phyloP scores from a whole-genome alignment of 1,284 basidiomycete genomes.

The Malassezia equina region DNA sequence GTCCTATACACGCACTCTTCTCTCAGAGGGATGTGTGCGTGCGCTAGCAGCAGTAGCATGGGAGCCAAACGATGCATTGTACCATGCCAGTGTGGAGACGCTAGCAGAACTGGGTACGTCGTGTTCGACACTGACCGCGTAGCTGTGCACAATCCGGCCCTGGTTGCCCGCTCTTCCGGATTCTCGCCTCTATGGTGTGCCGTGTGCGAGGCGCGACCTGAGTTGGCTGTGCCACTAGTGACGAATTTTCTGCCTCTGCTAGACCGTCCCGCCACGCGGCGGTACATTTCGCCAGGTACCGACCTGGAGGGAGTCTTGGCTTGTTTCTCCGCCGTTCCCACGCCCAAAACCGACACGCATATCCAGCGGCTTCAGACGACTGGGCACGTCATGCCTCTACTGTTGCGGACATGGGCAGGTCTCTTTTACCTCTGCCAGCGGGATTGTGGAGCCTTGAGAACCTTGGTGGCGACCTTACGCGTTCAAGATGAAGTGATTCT shows the following conservation, averaged over 20 bases:
- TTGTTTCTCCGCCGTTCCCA: constrained; percentile 40
- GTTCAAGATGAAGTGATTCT: constrained; percentile 70
- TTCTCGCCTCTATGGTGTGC: constrained; percentile 77
- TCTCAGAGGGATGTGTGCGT: constrained; percentile 52
- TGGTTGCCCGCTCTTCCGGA: constrained; percentile 70
- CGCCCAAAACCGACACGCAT: constrained; percentile 36
- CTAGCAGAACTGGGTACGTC: constrained; percentile 74
- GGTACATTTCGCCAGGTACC: constrained; percentile 67
- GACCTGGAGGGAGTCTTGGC: constrained; percentile 61
- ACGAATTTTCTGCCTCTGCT: constrained; percentile 72
- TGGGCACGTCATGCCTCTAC: constrained; percentile 62
- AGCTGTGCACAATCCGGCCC: constrained; percentile 71
- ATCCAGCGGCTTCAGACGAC: constrained; percentile 68
- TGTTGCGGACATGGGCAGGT: constrained; percentile 86
- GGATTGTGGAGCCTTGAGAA: constrained; percentile 70
- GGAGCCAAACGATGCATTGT: constrained; percentile 79
- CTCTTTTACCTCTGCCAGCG: constrained; percentile 89
- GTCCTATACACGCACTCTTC: constrained; percentile 38
- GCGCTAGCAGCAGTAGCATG: constrained; percentile 86
- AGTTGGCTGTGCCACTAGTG: constrained; percentile 73
- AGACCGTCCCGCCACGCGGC: constrained; percentile 73
- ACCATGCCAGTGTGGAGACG: constrained; percentile 73
- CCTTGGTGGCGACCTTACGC: constrained; percentile 71
- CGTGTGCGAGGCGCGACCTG: constrained; percentile 74
- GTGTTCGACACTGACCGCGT: not conserved